Evolutionary conservation across 2,329 filamentous ascomycete species (phyloP).

Genomic region (Cladosporium sp.): DNA sequence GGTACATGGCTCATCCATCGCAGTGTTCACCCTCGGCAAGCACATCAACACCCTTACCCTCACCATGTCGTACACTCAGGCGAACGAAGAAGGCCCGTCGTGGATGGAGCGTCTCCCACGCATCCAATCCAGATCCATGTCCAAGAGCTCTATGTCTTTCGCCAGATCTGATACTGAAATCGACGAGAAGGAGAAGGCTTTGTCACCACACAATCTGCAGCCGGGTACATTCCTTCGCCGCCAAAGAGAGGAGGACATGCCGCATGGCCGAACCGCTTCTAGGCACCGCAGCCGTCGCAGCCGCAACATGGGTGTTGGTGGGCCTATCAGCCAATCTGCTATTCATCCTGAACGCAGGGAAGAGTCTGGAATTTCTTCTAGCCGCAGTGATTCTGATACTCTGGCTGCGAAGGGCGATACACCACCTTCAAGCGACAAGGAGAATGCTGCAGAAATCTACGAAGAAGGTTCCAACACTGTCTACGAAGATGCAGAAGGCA

Average conservation of each 20-base stretch:
- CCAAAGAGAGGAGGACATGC: slow-evolving; percentile 72
- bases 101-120: slow-evolving; percentile 94
- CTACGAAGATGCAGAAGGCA: slow-evolving; percentile 83
- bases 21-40: slow-evolving; percentile 95
- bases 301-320: slow-evolving; percentile 75
- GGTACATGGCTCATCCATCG: slow-evolving; percentile 96
- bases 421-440: slow-evolving; percentile 35
- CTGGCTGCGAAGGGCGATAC: slow-evolving; percentile 46
- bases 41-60: slow-evolving; percentile 95
- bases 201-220: slow-evolving; percentile 57
- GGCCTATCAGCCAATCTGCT: slow-evolving; percentile 85
- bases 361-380: slow-evolving; percentile 35
- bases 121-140: slow-evolving; percentile 80
- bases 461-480: slow-evolving; percentile 78
- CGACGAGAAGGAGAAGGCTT: slow-evolving; percentile 52
- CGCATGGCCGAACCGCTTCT: slow-evolving; percentile 66
- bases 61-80: slow-evolving; percentile 93
- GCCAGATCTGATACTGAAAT: slow-evolving; percentile 66
- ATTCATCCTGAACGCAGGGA: slow-evolving; percentile 66
- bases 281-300: slow-evolving; percentile 61
- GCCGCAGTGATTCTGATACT: slow-evolving; percentile 49
- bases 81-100: slow-evolving; percentile 80
- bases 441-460: slow-evolving; percentile 62
- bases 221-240: slow-evolving; percentile 79
- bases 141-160: slow-evolving; percentile 74